Base-by-base conservation (phyloP, 306 rosid species). In the Cicer cuneatum region DNA sequence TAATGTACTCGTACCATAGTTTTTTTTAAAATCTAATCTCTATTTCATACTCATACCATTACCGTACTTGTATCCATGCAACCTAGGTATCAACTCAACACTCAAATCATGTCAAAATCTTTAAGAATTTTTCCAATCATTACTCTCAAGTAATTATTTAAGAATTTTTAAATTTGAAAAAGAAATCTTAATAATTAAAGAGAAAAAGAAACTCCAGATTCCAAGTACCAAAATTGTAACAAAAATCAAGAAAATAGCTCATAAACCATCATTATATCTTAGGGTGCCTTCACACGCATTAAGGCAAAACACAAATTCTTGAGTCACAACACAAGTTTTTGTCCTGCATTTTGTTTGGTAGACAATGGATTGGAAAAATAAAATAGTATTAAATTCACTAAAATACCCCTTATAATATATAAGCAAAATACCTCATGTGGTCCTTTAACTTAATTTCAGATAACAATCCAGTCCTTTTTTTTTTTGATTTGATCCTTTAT, bases 81-180 rank as follows among this genome's bases (percentile, higher is more conserved):
- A 29, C 35, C 35, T 29, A 29, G 35, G 5, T 4, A 29, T 29
- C 63, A 69, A 45, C 61, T 67, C 38, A 43, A 66, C 51, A 66
- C 48, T 41, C 47, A 33, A 7, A 66, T 66, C 64, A 15, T 47
- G 12, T 76, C 11, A 13, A 57, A 59, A 67, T 74, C 47, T 56
- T 51, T 4, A 24, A 39, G n/a, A 53, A 65, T 2, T 21, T 37
- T 7, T 66, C 9, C 10, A 15, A 54, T 33, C 48, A 76, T 66
- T 66, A 42, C 12, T 68, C 46, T 68, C 63, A 46, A 77, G 60
- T 35, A 7, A 58, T 58, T 57, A 77, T 68, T 58, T 58, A 12
- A 11, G 64, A 58, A 16, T 58, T 58, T 29, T 11, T 58, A 24
- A 2, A 29, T 11, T 58, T 29, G 16, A 58, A 29, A 58, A 6